Evolutionary conservation across 1,284 basidiomycete genomes (phyloP).

Genomic region (Tausonia pullulans): DNA sequence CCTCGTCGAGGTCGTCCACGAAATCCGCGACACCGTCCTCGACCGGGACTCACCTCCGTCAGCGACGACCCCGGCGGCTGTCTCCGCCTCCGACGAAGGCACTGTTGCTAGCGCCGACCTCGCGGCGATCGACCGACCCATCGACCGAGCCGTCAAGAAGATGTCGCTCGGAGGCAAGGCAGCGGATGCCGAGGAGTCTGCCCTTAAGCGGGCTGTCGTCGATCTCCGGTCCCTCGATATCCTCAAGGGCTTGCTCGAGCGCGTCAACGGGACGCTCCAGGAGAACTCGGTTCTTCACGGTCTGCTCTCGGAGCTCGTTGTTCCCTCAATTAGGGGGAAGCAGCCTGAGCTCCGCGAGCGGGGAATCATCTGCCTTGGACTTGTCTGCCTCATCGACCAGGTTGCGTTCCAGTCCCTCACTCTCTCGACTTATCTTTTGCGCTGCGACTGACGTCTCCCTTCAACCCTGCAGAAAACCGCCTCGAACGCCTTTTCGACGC

Average conservation of each 20-base stretch:
- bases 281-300: conserved; percentile 91
- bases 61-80: too few relatives aligned
- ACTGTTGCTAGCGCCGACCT: too few relatives aligned
- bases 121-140: too few relatives aligned
- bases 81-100: too few relatives aligned
- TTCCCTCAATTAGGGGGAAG: conserved; percentile 80
- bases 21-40: conserved; percentile 49
- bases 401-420: conserved; percentile 27
- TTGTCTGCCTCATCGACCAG: conserved; percentile 81
- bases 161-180: conserved; percentile 1
- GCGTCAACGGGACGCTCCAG: conserved; percentile 81
- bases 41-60: too few relatives aligned
- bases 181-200: conserved; percentile 1
- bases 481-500: conserved; percentile 65
- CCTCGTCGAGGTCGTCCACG: conserved; percentile 85
- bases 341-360: conserved; percentile 73
- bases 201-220: conserved; percentile 46
- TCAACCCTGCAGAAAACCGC: conserved; percentile 40
- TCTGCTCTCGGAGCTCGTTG: conserved; percentile 75
- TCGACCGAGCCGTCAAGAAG: background rate
- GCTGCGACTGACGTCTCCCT: background rate
- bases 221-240: conserved; percentile 78
- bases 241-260: conserved; percentile 81
- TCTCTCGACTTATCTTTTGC: background rate
- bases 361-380: conserved; percentile 70